Evolutionary conservation across 2,329 filamentous ascomycete species (phyloP), one percentile per base, ranked within the genome.

Genomic region (Coniochaeta pulveracea): DNA sequence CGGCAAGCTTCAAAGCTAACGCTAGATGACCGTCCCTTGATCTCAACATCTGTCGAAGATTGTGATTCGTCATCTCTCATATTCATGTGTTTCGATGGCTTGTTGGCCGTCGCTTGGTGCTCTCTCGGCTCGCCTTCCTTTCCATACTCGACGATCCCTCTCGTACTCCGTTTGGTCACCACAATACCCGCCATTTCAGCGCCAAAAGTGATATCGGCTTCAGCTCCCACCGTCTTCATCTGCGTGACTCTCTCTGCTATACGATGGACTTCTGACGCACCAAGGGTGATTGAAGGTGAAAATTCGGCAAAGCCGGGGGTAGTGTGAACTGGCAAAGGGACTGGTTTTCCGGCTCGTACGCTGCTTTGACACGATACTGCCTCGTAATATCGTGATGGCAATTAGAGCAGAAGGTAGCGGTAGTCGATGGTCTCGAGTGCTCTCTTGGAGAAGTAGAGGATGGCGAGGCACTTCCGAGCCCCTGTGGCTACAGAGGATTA

Each of bases 131-230:
- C 37, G 11, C 22, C 22, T 9, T 36, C 34, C 9, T 38, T 36
- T 18, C 39, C 45, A 10, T 41, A 37, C 17, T 44, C 38, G 6
- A 42, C 35, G 27, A 34, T 42, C 1, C 39, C 36, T 24, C 40
- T 40, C 14, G 35, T 37, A 16, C 24, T 45, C 19, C 45, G 37
- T 31, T 41, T 43, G 6, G 42, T 40, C n/a, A 42, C 32, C 37
- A 40, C 40, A 7, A 34, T 37, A 11, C 29, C 23, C 9, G 36
- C n/a, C n/a, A n/a, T n/a, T n/a, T n/a, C n/a, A n/a, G n/a, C n/a
- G n/a, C n/a, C n/a, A n/a, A n/a, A n/a, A n/a, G n/a, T 19, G 11
- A 21, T 21, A 15, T 31, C 18, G 19, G 18, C n/a, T n/a, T n/a
- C n/a, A n/a, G n/a, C n/a, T n/a, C n/a, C n/a, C n/a, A n/a, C 19